Base-by-base conservation (phyloP, 2,329 filamentous ascomycete genomes). In the Claviceps paspali region DNA sequence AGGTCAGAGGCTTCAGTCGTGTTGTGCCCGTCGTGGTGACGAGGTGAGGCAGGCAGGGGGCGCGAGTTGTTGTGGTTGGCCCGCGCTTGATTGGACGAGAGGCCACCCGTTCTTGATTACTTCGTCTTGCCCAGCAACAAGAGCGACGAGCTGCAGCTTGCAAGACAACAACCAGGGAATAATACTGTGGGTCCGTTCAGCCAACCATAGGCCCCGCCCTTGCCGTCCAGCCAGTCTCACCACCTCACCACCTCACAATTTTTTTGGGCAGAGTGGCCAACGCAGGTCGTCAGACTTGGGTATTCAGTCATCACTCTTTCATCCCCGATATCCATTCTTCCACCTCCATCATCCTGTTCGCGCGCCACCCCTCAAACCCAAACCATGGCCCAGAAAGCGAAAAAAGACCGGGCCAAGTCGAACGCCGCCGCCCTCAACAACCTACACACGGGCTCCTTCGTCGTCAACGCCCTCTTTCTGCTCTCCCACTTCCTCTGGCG, bases 361-460 rank as follows among this genome's bases (percentile, higher is more conserved):
- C n/a, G n/a, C n/a, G n/a, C n/a, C n/a, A n/a, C n/a, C n/a, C n/a
- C n/a, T n/a, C n/a, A n/a, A n/a, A n/a, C n/a, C n/a, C n/a, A n/a
- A 24, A 44, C 36, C 43, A 76, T 76, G 72, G 72, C 72, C 22
- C 71, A 76, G 51, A 76, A 76, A 52, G 72, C 72, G 39, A 73
- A 72, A 52, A 76, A 76, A 49, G 71, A 75, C 49, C 62, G 63
- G 44, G 91, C 91, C 40, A 81, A 80, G 48, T 75, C 80, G 61
- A 96, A 96, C 59, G 67, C 73, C 33, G 65, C 74, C 24, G 68
- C 81, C 30, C 76, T 98, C 33, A 82, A 80, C 53, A 83, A 77
- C 52, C 83, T 91, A 19, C 88, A 94, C 57, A 64, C 83, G 38
- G 80, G 82, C 43, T 79, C 84, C 32, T 64, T 83, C 43, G 52